A percentile compares a stretch with the other conserved stretches of the same genome.
Conservation (phyloP, 2,329 filamentous ascomycete species). For the Cladobotryum mycophilum region DNA sequence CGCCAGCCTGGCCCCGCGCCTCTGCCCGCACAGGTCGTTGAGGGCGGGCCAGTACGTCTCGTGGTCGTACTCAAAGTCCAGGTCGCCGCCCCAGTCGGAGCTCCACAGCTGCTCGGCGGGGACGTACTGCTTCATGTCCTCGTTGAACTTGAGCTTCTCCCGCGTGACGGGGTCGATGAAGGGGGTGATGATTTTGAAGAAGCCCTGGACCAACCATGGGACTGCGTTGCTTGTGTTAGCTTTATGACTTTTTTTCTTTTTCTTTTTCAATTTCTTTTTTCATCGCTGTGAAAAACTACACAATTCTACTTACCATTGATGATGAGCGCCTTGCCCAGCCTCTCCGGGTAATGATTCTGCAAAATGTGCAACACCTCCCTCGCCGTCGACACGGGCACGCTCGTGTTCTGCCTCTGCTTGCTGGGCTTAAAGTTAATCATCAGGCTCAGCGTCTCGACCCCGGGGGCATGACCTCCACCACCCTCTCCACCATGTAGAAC, state of each 20-base stretch:
- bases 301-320: slow-evolving; percentile 81
- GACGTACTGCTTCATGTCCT: slow-evolving; percentile 77
- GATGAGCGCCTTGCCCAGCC: slow-evolving; percentile 81
- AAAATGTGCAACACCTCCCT: slow-evolving; percentile 84
- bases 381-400: slow-evolving; percentile 67
- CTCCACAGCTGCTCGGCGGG: slow-evolving; percentile 77
- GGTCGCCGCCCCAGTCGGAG: slow-evolving; percentile 64
- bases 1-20: slow-evolving; percentile 53
- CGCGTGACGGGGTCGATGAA: slow-evolving; percentile 94
- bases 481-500: slow-evolving; percentile 90
- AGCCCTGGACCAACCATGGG: slow-evolving; percentile 84
- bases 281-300: no score
- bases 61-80: slow-evolving; percentile 92
- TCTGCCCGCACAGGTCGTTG: slow-evolving; percentile 61
- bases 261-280: no score
- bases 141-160: slow-evolving; percentile 96
- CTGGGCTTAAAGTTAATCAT: slow-evolving; percentile 87
- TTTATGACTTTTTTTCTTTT: neutral
- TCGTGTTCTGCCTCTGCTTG: slow-evolving; percentile 65
- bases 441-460: slow-evolving; percentile 79
- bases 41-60: slow-evolving; percentile 82
- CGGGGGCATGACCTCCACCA: slow-evolving; percentile 82
- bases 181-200: slow-evolving; percentile 92
- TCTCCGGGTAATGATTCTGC: slow-evolving; percentile 92
- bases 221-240: slow-evolving; percentile 43